These are phyloP conservation scores for Pseudozyma thailandica DNA, from an alignment of 1,284 basidiomycete species.

Conservation along the genomic window DNA sequence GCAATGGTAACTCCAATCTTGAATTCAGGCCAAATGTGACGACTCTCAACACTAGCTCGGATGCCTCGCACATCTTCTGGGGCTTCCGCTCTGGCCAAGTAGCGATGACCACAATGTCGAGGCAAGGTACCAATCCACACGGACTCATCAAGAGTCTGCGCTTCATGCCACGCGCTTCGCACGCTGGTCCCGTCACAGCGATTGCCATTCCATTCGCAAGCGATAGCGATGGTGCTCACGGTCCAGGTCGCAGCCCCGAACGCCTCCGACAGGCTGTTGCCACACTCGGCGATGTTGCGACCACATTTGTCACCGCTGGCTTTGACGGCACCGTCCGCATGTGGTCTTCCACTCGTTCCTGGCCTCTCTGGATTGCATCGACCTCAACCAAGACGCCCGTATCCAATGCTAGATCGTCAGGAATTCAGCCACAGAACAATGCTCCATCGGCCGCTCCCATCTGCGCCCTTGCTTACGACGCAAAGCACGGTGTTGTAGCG, in stretches of 20 bases:
- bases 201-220: constrained; percentile 57
- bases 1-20: constrained; percentile 79
- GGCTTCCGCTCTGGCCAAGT: constrained; percentile 79
- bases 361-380: constrained; percentile 56
- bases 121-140: constrained; percentile 61
- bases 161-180: constrained; percentile 50
- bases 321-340: constrained; percentile 62
- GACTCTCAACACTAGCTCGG: constrained; percentile 73
- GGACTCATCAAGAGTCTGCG: constrained; percentile 52
- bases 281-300: constrained; percentile 53
- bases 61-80: constrained; percentile 79
- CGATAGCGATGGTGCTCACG: constrained; percentile 56
- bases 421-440: constrained; percentile 17
- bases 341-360: constrained; percentile 52
- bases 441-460: constrained; percentile 26
- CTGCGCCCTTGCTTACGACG: constrained; percentile 57
- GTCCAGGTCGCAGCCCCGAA: constrained; percentile 55
- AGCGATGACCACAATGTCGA: constrained; percentile 72
- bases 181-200: constrained; percentile 50
- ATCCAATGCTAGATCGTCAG: constrained; percentile 21
- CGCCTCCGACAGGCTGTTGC: constrained; percentile 55
- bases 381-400: constrained; percentile 21
- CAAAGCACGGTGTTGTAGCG: constrained; percentile 51
- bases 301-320: constrained; percentile 61
- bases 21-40: constrained; percentile 79